Percentiles rank a stretch among this genome's conserved stretches.
These are phyloP conservation scores for Nothomitra cinnamomea DNA, from an alignment of 2,329 filamentous ascomycete species.

Conservation along the genomic window DNA sequence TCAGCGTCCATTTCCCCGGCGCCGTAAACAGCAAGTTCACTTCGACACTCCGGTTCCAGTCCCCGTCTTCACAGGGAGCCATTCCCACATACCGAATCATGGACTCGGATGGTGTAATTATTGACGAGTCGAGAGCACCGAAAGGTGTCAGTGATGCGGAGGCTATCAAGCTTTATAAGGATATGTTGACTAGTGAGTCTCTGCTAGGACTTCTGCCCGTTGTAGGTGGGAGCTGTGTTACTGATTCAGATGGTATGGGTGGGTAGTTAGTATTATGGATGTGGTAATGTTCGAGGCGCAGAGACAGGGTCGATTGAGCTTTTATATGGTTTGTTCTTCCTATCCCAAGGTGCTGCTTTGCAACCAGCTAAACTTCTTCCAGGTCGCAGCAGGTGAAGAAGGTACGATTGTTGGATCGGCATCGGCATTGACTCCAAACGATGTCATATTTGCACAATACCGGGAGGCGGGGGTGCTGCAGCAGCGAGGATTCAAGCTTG, in stretches of 20 bases:
- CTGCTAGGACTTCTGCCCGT: not conserved
- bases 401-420: slow-evolving; percentile 82
- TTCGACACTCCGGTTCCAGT: slow-evolving; percentile 57
- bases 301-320: slow-evolving; percentile 79
- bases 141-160: slow-evolving; percentile 49
- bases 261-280: slow-evolving; percentile 66
- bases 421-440: slow-evolving; percentile 62
- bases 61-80: slow-evolving; percentile 52
- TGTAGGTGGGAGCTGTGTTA: not conserved
- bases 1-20: slow-evolving; percentile 62
- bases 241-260: not conserved
- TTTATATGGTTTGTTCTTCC: slow-evolving; percentile 70
- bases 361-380: slow-evolving; percentile 1
- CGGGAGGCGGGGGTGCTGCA: slow-evolving; percentile 83
- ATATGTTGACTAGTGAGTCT: slow-evolving; percentile 40
- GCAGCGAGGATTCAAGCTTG: slow-evolving; percentile 71
- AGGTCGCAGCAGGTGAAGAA: slow-evolving; percentile 76
- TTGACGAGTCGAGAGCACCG: slow-evolving; percentile 53
- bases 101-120: slow-evolving; percentile 69
- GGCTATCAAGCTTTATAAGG: slow-evolving; percentile 40
- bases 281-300: slow-evolving; percentile 97
- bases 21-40: slow-evolving; percentile 91
- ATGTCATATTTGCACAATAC: slow-evolving; percentile 90
- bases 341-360: slow-evolving; percentile 1
- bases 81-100: slow-evolving; percentile 87